These are phyloP conservation scores for Rosa rugosa DNA, from an alignment of 306 rosid genomes.

Conservation along the genomic window DNA sequence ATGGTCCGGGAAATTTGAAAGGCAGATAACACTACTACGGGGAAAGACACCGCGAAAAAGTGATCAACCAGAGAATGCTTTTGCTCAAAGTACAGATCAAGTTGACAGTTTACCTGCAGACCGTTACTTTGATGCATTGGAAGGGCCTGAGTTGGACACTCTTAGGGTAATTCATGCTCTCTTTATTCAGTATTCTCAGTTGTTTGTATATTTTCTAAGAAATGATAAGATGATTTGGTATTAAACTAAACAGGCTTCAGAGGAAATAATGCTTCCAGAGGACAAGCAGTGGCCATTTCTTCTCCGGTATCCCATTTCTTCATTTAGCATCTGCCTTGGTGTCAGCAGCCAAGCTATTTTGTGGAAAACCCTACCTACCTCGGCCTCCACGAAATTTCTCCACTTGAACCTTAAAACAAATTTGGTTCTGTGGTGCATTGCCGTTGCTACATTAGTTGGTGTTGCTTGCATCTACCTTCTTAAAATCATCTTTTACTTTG, in stretches of 20 bases:
- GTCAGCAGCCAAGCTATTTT: conserved; percentile 88
- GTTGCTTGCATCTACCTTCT: conserved; percentile 48
- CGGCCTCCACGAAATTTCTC: conserved; percentile 63
- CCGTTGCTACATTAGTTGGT: conserved; percentile 40
- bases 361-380: conserved; percentile 74
- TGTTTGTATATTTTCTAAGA: not conserved
- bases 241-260: conserved; percentile 56
- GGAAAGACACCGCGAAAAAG: conserved; percentile 43
- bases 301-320: conserved; percentile 68
- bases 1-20: conserved; percentile 72
- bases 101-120: conserved; percentile 51
- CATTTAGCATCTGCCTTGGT: conserved; percentile 86
- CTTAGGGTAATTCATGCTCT: conserved; percentile 51
- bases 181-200: not conserved
- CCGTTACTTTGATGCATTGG: conserved; percentile 52
- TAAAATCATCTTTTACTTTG: conserved; percentile 68
- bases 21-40: conserved; percentile 60
- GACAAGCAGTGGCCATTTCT: conserved; percentile 85
- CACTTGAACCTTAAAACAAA: conserved; percentile 58
- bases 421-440: conserved; percentile 61
- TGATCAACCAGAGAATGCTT: conserved; percentile 26
- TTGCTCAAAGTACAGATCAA: conserved; percentile 25
- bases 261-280: conserved; percentile 75
- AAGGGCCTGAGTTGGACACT: conserved; percentile 68
- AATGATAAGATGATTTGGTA: not conserved